phyloP scores from a whole-genome alignment of 208 protist genomes.

The Phytomonas sp. region DNA sequence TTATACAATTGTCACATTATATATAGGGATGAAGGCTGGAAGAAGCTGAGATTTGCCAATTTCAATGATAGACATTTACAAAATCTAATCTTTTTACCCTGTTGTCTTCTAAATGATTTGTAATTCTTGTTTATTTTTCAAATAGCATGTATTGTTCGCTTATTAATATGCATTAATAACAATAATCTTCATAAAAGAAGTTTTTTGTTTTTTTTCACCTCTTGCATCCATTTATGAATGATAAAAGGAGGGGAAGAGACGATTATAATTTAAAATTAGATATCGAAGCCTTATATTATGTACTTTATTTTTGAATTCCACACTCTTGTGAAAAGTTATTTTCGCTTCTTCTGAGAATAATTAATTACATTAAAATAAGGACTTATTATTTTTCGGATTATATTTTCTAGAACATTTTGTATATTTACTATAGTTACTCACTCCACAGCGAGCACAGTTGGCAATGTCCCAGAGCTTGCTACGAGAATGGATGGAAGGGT shows the following conservation, averaged over 20 bases:
- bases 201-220: not conserved
- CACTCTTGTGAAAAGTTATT: constrained; percentile 2
- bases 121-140: not conserved
- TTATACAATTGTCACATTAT: constrained; percentile 3
- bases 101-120: constrained; percentile 9
- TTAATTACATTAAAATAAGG: not conserved
- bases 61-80: not conserved
- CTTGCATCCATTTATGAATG: not conserved
- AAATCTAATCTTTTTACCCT: constrained; percentile 11
- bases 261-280: not conserved
- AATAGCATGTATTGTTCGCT: not conserved
- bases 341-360: not conserved
- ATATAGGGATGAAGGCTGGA: not conserved
- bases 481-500: constrained; percentile 39
- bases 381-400: constrained; percentile 1
- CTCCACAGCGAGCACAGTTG: constrained; percentile 1
- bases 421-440: not conserved
- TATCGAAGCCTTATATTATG: not conserved
- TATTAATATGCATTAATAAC: constrained; percentile 2
- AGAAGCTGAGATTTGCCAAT: not conserved
- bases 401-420: not conserved
- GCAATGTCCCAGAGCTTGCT: constrained; percentile 12
- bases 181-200: constrained; percentile 1
- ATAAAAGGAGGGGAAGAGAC: not conserved
- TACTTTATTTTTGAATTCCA: not conserved